Evolutionary conservation across 305 asterid species (phyloP).

Genomic region (Solanum hybrid): DNA sequence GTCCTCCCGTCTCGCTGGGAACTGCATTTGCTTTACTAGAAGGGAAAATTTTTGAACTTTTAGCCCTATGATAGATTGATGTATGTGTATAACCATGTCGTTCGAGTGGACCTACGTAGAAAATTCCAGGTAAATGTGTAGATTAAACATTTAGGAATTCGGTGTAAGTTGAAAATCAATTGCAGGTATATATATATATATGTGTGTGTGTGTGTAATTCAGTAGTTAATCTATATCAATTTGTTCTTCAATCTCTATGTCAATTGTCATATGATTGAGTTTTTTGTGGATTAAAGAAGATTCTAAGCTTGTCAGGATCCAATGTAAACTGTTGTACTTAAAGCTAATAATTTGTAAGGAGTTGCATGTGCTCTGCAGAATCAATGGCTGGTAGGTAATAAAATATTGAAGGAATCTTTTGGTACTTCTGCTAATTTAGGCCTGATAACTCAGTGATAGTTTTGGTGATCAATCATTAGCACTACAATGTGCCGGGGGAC

Average conservation of each 20-base stretch:
- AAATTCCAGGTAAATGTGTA: neutral
- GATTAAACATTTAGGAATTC: neutral
- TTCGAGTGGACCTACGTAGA: neutral
- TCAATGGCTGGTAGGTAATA: neutral
- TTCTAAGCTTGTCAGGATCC: constrained; percentile 9
- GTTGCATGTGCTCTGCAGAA: constrained; percentile 13
- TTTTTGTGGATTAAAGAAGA: constrained; percentile 7
- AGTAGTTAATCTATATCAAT: neutral
- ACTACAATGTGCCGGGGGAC: neutral
- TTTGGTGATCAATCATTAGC: constrained; percentile 1
- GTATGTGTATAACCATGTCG: neutral
- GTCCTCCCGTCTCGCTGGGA: neutral
- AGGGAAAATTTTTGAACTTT: neutral
- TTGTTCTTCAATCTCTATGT: neutral
- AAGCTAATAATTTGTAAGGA: neutral
- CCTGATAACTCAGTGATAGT: neutral
- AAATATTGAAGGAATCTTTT: neutral
- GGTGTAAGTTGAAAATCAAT: neutral
- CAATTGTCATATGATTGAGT: neutral
- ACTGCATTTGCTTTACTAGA: neutral
- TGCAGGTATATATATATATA: neutral
- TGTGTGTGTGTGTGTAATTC: neutral
- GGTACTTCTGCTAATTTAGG: neutral
- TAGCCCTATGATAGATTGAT: neutral
- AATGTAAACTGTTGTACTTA: neutral